Base-by-base conservation (phyloP, 805 yeast species). In the Lachancea mirantina region DNA sequence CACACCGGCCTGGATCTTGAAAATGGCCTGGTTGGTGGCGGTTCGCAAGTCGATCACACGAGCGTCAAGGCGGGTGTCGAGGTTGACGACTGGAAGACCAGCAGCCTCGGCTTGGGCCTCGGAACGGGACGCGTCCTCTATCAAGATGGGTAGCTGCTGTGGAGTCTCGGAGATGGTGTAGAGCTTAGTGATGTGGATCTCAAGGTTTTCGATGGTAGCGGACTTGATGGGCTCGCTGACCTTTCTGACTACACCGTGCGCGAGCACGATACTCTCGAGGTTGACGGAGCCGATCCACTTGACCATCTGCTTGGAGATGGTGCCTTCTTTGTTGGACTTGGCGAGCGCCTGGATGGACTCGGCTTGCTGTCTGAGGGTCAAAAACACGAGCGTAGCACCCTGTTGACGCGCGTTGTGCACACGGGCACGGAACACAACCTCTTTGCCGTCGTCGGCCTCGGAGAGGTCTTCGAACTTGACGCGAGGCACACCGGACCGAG, bases 41-140 rank as follows among this genome's bases (percentile, higher is more conserved):
- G 98, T 92, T 72, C 99, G 82, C 59, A 92, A 71, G 58, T 92
- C 99, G 59, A 92, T 87, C 35, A 89, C 96, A 59, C 99, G 78
- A 34, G 92, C 68, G 59, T 92, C 97, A 53, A 92, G 72, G 61
- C 98, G 76, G 21, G 98, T 92, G 64, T 92, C 98, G 57, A 92
- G 76, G 67, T 89, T 89, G 46, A 89, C 97, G 26, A 84, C 83
- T 26, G 97, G 97, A 48, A 87, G 73, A 14, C 89, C 89, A 18
- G 82, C 78, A 24, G 83, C 89, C 59, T 83, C 95, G 27, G 95
- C 96, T 55, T 85, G 94, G 27, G 84, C 84, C 49, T 89, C 97
- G 23, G 94, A 77, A 66, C 99, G 80, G 14, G 89, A 71, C 20
- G 97, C 97, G 62, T 92, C 99, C 68, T 92, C 99, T 52, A 92